Base-by-base conservation (phyloP, 805 yeast genomes). In the Suhomyces kilbournensis region DNA sequence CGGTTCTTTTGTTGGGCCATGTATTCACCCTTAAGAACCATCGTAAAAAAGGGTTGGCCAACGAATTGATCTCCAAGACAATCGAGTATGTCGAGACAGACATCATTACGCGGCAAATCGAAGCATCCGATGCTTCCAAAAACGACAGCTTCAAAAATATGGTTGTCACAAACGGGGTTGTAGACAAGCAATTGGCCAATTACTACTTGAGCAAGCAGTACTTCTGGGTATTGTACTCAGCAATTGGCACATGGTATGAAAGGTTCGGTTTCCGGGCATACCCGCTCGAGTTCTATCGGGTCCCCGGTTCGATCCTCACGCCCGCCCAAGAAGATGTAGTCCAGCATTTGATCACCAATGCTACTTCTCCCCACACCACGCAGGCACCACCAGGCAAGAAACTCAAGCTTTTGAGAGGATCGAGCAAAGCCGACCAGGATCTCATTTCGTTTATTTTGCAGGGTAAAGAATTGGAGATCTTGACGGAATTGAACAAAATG, bases 211-310 rank as follows among this genome's bases (percentile, higher is more conserved):
- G 69, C 39, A 70, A 70, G 48, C 56, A 70, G 51, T 74, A 70
- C 56, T 65, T 71, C 47, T 74, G 78, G 78, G 60, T 57, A 47
- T 74, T 90, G 48, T 89, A 88, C 75, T 85, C 93, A 55, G 94
- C 85, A 47, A 82, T 88, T 19, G 93, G 88, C 14, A 78, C 75
- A 30, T 88, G 78, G 58, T 90, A 90, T 65, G 70, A 75, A 35
- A 71, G 75, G 56, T 81, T 85, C 56, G 96, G 92, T 0, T 87
- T 80, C 62, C 69, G 71, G 48, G 52, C 60, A 1, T 70, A 60
- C 53, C 76, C 76, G 0, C 28, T 70, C 10, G 73, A 71, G 44
- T 67, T 72, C 46, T 73, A 67, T 55, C 56, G 59, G 49, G 52
- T 73, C n/a, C 76, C 75, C 4, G 38, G 55, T 2, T 46, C 62